Evolutionary conservation across 139 green algal genomes (phyloP).

Genomic region (Chlamydomonas urium): DNA sequence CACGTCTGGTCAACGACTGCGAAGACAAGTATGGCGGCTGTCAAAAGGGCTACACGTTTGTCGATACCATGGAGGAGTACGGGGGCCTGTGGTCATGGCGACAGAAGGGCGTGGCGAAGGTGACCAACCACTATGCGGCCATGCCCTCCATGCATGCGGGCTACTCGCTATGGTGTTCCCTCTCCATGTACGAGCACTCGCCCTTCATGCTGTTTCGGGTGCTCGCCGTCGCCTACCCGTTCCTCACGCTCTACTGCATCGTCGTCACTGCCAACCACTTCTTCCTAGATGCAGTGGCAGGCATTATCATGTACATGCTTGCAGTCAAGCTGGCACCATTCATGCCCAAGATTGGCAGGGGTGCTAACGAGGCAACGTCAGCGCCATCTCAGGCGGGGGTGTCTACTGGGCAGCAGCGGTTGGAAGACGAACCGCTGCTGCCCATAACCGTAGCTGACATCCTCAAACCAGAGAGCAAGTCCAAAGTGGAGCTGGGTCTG

Average conservation of each 20-base stretch:
- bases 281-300: constrained; percentile 24
- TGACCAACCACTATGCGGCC: constrained; percentile 36
- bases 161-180: constrained; percentile 29
- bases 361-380: neutral
- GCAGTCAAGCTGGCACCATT: constrained; percentile 6
- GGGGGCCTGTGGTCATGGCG: constrained; percentile 37
- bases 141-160: constrained; percentile 39
- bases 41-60: neutral
- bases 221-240: constrained; percentile 22
- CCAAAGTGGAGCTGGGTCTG: too few species aligned
- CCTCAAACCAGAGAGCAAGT: too few species aligned
- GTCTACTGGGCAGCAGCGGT: too few species aligned
- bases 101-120: constrained; percentile 20
- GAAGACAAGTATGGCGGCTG: constrained; percentile 10
- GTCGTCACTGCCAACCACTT: constrained; percentile 35
- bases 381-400: neutral
- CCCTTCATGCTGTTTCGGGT: constrained; percentile 1
- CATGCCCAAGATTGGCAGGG: constrained; percentile 17
- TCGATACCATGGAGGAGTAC: constrained; percentile 15
- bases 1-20: constrained; percentile 24
- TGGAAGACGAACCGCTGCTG: too few species aligned
- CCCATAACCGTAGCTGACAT: too few species aligned
- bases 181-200: constrained; percentile 23
- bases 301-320: neutral
- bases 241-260: constrained; percentile 36